Evolutionary conservation across 306 rosid genomes (phyloP), one percentile per base, ranked within the genome.

Genomic region (Geum urbanum): DNA sequence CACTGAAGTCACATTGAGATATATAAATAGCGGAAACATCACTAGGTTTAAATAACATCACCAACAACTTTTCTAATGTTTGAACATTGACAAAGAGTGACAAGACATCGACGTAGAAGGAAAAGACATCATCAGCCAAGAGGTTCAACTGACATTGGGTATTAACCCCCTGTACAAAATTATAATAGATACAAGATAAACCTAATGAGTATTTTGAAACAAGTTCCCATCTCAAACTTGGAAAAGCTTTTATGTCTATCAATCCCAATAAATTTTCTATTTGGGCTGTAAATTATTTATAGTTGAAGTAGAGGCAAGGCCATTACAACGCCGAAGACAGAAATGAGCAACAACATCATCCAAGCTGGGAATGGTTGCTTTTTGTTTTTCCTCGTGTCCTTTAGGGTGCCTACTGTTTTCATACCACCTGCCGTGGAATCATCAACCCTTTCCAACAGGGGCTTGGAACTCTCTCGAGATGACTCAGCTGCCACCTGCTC

Each of bases 241-340:
- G 71, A 70, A 43, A 71, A 69, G 63, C 69, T 62, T 61, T 59
- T 48, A 67, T 47, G 68, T 49, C 27, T 16, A 70, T 51, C 59
- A 27, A 73, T 32, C 56, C 67, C 62, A 44, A 49, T 72, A 48
- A 68, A 68, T 66, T 72, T 72, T 72, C 67, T 78, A 73, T 76
- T 71, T 12, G 50, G 44, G 57, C 41, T 55, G 72, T 52, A 44
- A 3, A 54, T 43, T 76, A 66, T 83, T 32, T 81, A 94, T 51
- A 89, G 91, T 86, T 94, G 99, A 76, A 94, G 96, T 68, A 94
- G 81, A 40, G 99, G 99, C 72, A 94, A 80, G 6, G 99, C 95
- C 99, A 94, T 94, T 62, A 94, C 88, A 62, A 94, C 76, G 56
- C 99, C 97, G 59, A 91, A 91, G 77, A 89, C 77, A 70, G 99